These are phyloP conservation scores for Zygosaccharomyces rouxii DNA, from an alignment of 805 yeast genomes.

Conservation along the genomic window DNA sequence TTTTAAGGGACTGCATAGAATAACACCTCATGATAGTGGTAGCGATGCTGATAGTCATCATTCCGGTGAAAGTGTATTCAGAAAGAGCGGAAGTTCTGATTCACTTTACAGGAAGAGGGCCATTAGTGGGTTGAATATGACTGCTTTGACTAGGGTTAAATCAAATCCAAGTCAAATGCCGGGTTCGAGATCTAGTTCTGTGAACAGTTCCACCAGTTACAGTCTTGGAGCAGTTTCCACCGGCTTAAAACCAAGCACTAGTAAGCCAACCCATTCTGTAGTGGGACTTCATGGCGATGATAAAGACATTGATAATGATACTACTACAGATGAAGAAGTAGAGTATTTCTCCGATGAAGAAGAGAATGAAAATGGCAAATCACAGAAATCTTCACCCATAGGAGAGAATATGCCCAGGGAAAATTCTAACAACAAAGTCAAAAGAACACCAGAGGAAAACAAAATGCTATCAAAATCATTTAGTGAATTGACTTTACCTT, in stretches of 20 bases:
- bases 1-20: conserved; percentile 30
- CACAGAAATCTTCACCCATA: conserved; percentile 1
- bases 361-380: conserved; percentile 12
- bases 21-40: conserved; percentile 22
- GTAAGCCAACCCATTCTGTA: conserved; percentile 29
- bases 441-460: conserved; percentile 1
- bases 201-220: conserved; percentile 8
- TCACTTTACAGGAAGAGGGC: conserved; percentile 27
- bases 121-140: conserved; percentile 34
- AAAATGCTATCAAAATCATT: conserved; percentile 8
- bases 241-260: conserved; percentile 30
- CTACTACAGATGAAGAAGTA: conserved; percentile 38
- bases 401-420: background rate
- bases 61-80: conserved; percentile 15
- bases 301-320: conserved; percentile 23
- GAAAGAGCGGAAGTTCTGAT: conserved; percentile 31
- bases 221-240: conserved; percentile 14
- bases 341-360: conserved; percentile 41
- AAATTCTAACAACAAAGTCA: background rate
- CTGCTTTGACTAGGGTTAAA: conserved; percentile 27
- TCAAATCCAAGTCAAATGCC: conserved; percentile 20
- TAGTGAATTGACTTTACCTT: conserved; percentile 9
- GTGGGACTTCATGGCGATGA: conserved; percentile 25
- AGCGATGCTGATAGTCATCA: conserved; percentile 12
- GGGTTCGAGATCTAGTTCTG: conserved; percentile 12